Evolutionary conservation across 1,139 yeast species (phyloP).

Genomic region (Taphrina deformans): DNA sequence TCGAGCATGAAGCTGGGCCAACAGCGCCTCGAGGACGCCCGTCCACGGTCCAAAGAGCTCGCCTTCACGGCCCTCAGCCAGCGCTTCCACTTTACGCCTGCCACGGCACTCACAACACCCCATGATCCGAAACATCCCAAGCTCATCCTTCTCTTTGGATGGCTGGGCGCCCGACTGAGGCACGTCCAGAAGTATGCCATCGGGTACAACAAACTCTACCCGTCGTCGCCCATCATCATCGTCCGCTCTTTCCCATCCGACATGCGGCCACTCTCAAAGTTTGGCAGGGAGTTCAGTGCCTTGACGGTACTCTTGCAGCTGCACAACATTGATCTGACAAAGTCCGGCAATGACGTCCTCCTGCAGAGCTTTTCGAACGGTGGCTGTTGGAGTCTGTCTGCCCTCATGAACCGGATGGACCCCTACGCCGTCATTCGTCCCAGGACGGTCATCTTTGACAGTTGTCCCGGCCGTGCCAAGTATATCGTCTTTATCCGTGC

Average conservation of each 20-base stretch:
- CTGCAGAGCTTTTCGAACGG: slow-evolving; percentile 31
- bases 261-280: slow-evolving; percentile 27
- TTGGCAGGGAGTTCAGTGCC: slow-evolving; percentile 21
- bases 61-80: slow-evolving; percentile 22
- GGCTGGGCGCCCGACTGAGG: slow-evolving; percentile 29
- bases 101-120: slow-evolving; percentile 9
- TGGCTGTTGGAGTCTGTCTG: slow-evolving; percentile 28
- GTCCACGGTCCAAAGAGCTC: not conserved
- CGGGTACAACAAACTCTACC: slow-evolving; percentile 28
- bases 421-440: slow-evolving; percentile 21
- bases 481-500: slow-evolving; percentile 24
- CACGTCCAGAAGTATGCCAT: slow-evolving; percentile 28
- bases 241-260: slow-evolving; percentile 25
- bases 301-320: slow-evolving; percentile 20
- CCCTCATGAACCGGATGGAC: slow-evolving; percentile 21
- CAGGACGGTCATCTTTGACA: slow-evolving; percentile 23
- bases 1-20: slow-evolving; percentile 5
- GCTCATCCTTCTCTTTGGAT: slow-evolving; percentile 30
- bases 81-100: slow-evolving; percentile 31
- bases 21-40: slow-evolving; percentile 11
- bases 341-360: slow-evolving; percentile 24
- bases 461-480: slow-evolving; percentile 30
- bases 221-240: slow-evolving; percentile 31
- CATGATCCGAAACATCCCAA: slow-evolving; percentile 14
- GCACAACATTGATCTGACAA: slow-evolving; percentile 17